These are phyloP conservation scores for Oryza coarctata DNA, from an alignment of 176 grass and related monocot species.

Conservation along the genomic window DNA sequence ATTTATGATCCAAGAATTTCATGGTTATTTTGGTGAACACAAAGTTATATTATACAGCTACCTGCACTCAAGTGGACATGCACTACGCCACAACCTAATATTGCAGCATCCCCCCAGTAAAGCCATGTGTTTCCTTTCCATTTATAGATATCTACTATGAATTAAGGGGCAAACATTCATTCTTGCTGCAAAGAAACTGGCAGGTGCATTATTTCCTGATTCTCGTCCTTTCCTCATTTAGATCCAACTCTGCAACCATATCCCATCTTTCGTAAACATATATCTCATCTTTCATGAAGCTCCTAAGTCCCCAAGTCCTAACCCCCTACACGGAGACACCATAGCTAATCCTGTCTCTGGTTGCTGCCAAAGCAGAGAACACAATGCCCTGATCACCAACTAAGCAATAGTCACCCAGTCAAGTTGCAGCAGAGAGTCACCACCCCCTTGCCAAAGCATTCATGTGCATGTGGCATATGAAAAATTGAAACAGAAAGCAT, in stretches of 20 bases:
- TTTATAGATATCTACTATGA: not conserved
- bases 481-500: not conserved
- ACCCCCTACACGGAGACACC: not conserved
- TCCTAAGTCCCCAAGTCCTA: not conserved
- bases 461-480: slow-evolving; percentile 12
- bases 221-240: not conserved
- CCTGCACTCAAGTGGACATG: not conserved
- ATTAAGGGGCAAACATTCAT: not conserved
- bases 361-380: not conserved
- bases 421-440: slow-evolving; percentile 23
- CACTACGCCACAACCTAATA: not conserved
- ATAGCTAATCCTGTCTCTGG: not conserved
- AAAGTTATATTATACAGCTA: not conserved
- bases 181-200: not conserved
- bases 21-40: not conserved
- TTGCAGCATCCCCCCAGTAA: slow-evolving; percentile 13
- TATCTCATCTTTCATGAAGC: slow-evolving; percentile 13
- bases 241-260: not conserved
- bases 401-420: not conserved
- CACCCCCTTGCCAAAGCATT: not conserved
- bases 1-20: not conserved
- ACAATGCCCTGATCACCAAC: not conserved
- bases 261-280: not conserved
- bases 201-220: not conserved
- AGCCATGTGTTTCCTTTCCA: not conserved